Evolutionary conservation across 169 alveolate species (phyloP), one percentile per base, ranked within the genome.

Genomic region (Toxoplasma gondii): DNA sequence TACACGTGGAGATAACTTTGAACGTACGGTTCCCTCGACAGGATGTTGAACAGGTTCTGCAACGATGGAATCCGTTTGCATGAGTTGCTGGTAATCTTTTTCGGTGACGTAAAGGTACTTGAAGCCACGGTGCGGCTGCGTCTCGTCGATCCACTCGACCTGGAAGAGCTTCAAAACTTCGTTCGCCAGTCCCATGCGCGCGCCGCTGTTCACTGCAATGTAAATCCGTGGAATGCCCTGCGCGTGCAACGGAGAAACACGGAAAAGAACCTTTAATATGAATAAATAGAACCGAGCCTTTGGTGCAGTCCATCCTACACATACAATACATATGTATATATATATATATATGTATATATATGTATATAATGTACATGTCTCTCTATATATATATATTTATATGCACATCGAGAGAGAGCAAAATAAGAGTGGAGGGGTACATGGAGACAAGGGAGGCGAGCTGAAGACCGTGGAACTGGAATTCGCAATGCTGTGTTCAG

Each of bases 121-220:
- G 94, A 96, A 97, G 31, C 98, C 98, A 5, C 94, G 88, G 67
- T 94, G 94, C 38, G 97, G 97, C 54, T 97, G 95, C 19, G 92
- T 49, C 31, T 96, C 97, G 91, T 96, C 96, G 83, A 92, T 94
- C 97, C 97, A 96, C 67, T 95, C 96, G 39, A 97, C 97, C 0
- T 84, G 96, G 64, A 94, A 24, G n/a, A 38, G 43, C 53, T 64
- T 91, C 95, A 95, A 94, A 67, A 98, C 90, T 86, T 96, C 97
- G 38, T 93, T 96, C 39, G 97, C 97, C 93, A 98, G 91, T 5
- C 98, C 98, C 91, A 98, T 97, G 53, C 98, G 94, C 0, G 98
- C 98, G 34, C 99, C 99, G 58, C 97, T 95, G 94, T 97, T 97
- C 92, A 97, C 96, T 7, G 98, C 97, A 64, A 97, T 96, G 94